Percentiles rank a stretch among this genome's conserved stretches.
Evolutionary conservation across 1,284 basidiomycete species (phyloP).

Genomic region (Ceratorhiza oryzae-sativae): DNA sequence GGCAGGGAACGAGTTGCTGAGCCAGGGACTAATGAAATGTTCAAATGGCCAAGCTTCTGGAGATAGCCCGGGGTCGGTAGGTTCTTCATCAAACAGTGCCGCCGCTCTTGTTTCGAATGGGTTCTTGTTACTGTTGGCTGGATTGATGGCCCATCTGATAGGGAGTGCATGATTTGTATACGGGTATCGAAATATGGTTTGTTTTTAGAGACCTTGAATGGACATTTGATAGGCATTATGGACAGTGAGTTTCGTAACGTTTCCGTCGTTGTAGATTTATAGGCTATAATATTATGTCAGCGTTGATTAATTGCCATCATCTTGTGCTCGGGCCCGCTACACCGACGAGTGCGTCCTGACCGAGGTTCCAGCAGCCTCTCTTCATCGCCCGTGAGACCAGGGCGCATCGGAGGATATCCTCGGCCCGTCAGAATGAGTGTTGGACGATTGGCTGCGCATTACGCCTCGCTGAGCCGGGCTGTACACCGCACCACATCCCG

Average conservation of each 20-base stretch:
- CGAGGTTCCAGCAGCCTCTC: background rate
- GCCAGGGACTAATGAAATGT: slow-evolving; percentile 26
- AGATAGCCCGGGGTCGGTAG: background rate
- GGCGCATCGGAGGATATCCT: background rate
- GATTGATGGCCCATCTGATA: slow-evolving; percentile 19
- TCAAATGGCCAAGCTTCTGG: slow-evolving; percentile 14
- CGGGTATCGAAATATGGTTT: background rate
- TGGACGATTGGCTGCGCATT: background rate
- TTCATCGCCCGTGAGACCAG: background rate
- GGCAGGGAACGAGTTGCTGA: slow-evolving; percentile 39
- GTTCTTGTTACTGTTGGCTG: slow-evolving; percentile 8
- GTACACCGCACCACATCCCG: slow-evolving; percentile 1
- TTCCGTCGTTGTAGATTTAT: too few relatives aligned
- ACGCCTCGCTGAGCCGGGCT: slow-evolving; percentile 19
- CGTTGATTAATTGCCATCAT: background rate
- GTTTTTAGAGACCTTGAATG: background rate
- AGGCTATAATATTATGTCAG: slow-evolving; percentile 15
- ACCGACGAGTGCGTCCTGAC: too few relatives aligned
- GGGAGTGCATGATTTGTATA: background rate
- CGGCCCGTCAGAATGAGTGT: background rate
- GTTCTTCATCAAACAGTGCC: slow-evolving; percentile 2
- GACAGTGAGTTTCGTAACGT: too few relatives aligned
- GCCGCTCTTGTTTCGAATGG: background rate
- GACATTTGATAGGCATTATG: too few relatives aligned
- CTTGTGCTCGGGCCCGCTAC: background rate